Conservation (phyloP, 495 filamentous ascomycete species). For the Letharia lupina region DNA sequence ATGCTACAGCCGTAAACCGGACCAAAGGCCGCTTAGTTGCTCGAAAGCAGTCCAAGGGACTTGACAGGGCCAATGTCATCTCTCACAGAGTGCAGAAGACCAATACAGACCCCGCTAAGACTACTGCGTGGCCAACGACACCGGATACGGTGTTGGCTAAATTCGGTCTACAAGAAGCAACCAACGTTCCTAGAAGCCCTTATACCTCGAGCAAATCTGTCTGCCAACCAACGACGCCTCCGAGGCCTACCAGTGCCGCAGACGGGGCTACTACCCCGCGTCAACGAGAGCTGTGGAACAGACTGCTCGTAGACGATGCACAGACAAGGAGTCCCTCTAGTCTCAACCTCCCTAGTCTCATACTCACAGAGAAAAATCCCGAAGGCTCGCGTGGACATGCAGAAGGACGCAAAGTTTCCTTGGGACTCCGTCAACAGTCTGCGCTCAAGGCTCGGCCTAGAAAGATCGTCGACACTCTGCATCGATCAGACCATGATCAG, state of each 20-base stretch:
- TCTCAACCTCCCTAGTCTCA: constrained; percentile 8
- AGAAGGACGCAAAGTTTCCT: neutral
- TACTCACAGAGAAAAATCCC: neutral
- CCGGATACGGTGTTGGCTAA: neutral
- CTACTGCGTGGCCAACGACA: neutral
- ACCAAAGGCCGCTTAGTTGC: neutral
- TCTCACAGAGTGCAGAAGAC: neutral
- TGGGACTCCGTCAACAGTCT: neutral
- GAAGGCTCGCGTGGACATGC: neutral
- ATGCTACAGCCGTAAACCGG: neutral
- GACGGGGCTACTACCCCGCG: constrained; percentile 25
- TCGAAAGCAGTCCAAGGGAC: neutral
- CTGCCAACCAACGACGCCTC: constrained; percentile 15
- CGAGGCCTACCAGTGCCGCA: neutral
- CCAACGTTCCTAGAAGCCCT: too few species aligned
- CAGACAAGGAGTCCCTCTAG: constrained; percentile 10
- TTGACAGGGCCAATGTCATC: neutral
- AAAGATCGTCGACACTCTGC: constrained; percentile 10
- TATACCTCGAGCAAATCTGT: neutral
- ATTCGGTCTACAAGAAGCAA: neutral
- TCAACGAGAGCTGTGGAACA: constrained; percentile 26
- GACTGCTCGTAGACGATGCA: constrained; percentile 18
- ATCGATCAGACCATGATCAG: neutral
- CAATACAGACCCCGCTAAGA: neutral
- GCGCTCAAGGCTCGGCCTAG: neutral